phyloP scores from a whole-genome alignment of 495 filamentous ascomycete species.

The Cladorrhinum samala region DNA sequence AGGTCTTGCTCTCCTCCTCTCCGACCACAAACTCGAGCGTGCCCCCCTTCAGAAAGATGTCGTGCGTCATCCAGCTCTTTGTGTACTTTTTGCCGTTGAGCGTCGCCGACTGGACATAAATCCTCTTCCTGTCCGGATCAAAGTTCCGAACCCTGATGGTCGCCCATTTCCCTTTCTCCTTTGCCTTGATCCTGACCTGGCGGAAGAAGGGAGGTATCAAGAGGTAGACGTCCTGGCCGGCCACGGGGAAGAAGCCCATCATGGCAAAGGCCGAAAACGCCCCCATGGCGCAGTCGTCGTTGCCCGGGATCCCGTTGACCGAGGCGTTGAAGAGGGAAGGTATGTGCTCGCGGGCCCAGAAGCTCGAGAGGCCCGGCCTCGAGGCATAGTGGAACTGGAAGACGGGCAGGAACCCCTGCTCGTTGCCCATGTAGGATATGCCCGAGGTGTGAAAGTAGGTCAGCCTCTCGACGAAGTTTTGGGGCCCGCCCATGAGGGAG shows the following conservation, averaged over 20 bases:
- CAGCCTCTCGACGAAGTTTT: slow-evolving; percentile 53
- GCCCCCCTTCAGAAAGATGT: slow-evolving; percentile 62
- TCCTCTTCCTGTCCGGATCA: slow-evolving; percentile 47
- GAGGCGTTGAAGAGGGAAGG: slow-evolving; percentile 59
- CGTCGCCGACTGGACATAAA: slow-evolving; percentile 60
- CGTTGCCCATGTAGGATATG: slow-evolving; percentile 66
- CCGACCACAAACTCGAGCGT: slow-evolving; percentile 60
- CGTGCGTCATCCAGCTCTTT: slow-evolving; percentile 66
- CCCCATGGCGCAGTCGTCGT: slow-evolving; percentile 74
- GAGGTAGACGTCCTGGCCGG: slow-evolving; percentile 69
- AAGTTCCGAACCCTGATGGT: slow-evolving; percentile 54
- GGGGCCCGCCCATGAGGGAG: slow-evolving; percentile 50
- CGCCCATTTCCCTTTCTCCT: slow-evolving; percentile 38
- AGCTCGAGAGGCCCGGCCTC: slow-evolving; percentile 55
- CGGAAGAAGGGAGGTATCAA: slow-evolving; percentile 62
- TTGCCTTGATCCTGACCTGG: slow-evolving; percentile 49
- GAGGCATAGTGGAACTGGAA: slow-evolving; percentile 71
- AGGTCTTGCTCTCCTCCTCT: slow-evolving; percentile 52
- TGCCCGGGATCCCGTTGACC: slow-evolving; percentile 60
- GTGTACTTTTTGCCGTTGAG: slow-evolving; percentile 58
- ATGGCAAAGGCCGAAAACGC: slow-evolving; percentile 62
- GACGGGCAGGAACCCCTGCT: slow-evolving; percentile 64
- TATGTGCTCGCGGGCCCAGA: slow-evolving; percentile 59
- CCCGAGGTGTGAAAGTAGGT: slow-evolving; percentile 58
- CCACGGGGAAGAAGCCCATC: slow-evolving; percentile 69